Evolutionary conservation across 331 rosid species (phyloP), one percentile per base, ranked within the genome.

Genomic region (Telfairia occidentalis): DNA sequence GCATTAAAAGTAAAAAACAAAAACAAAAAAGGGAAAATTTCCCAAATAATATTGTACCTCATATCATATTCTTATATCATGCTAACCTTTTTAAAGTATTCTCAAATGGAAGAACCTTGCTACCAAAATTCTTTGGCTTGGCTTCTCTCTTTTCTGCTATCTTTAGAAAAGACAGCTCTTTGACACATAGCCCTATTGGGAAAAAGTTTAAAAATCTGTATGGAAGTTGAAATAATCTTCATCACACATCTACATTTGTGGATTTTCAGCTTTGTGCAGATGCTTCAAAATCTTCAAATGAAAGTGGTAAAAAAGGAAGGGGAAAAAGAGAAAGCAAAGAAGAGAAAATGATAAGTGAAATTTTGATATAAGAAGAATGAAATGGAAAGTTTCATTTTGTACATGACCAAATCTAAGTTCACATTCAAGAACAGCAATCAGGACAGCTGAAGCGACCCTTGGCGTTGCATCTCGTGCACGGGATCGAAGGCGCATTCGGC

Each of bases 381-480:
- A 65, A 21, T 65, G 49, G 28, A 40, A 32, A n/a, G 28, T 63
- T 63, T 9, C 28, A 34, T 63, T 30, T 30, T 34, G 26, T 32
- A 61, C 18, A 57, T 57, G 67, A 16, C 69, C 43, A 61, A 23
- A 42, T 9, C 4, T n/a, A 18, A 30, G 37, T 24, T 50, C 57
- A 65, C 28, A 63, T 50, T 69, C 80, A 58, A 34, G 90, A 81
- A 85, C 96, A 91, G 85, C 97, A 94, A 67, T 82, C 88, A 30
- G 98, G 97, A 85, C 98, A 91, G 58, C 81, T 34, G 81, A 87
- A 91, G 73, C 84, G 86, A 80, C 98, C 98, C 83, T 75, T 87
- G 64, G 88, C 92, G 48, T 82, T 88, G 77, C 97, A 91, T 38
- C 84, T 85, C 38, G 71, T 58, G 83, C 97, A 94, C 19, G 86